Evolutionary conservation across 257 asterid genomes (phyloP).

Genomic region (Verbena officinalis): DNA sequence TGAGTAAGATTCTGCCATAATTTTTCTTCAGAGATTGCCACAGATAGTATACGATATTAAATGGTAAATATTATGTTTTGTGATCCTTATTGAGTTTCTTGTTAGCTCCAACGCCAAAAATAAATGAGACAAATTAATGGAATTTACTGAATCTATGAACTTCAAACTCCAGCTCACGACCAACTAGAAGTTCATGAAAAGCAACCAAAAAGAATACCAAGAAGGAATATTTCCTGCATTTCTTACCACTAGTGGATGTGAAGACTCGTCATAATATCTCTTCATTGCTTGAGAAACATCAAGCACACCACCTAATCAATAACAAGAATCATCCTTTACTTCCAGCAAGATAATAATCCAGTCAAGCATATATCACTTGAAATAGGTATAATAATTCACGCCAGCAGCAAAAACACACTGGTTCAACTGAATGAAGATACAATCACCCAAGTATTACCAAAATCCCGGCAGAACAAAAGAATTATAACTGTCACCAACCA

Average conservation of each 20-base stretch:
- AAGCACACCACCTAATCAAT: constrained; percentile 71
- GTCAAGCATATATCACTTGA: not conserved
- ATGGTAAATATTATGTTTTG: not conserved
- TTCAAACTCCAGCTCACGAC: constrained; percentile 2
- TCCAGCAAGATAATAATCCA: constrained; percentile 16
- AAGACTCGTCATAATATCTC: constrained; percentile 60
- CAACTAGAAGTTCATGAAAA: constrained; percentile 9
- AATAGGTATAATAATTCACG: constrained; percentile 15
- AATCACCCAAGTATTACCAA: not conserved
- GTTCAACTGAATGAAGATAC: not conserved
- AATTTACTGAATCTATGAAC: not conserved
- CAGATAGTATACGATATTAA: not conserved
- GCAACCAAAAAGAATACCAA: constrained; percentile 11
- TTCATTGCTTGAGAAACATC: constrained; percentile 69
- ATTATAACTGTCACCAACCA: constrained; percentile 2
- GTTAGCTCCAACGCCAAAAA: not conserved
- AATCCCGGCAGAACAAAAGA: not conserved
- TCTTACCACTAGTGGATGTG: constrained; percentile 70
- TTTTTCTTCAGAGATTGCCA: too few species aligned
- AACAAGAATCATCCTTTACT: constrained; percentile 30
- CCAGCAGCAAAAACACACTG: not conserved
- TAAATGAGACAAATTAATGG: constrained; percentile 1
- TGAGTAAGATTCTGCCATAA: not conserved
- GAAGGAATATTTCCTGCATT: not conserved
- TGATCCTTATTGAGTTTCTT: not conserved